phyloP scores from a whole-genome alignment of 2,329 filamentous ascomycete genomes.

The Westerdykella aurantiaca region DNA sequence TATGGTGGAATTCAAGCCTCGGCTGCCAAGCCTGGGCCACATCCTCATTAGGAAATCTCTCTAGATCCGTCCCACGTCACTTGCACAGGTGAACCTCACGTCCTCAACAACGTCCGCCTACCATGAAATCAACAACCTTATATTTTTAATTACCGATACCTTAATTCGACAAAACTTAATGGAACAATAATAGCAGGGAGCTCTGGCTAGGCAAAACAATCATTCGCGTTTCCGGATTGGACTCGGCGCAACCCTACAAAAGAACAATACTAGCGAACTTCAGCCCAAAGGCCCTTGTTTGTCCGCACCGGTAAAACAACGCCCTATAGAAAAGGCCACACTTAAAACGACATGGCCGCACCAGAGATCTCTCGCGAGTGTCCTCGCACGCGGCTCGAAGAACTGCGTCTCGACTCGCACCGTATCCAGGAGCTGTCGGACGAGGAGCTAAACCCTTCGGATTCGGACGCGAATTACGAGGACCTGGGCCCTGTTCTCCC shows the following conservation, averaged over 20 bases:
- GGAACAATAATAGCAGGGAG: constrained; percentile 2
- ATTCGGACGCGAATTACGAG: constrained; percentile 29
- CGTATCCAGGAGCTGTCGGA: constrained; percentile 37
- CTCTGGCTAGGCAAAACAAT: background rate
- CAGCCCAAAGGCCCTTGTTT: constrained; percentile 13
- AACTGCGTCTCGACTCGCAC: constrained; percentile 17
- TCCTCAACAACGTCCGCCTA: too few relatives aligned
- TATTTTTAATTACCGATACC: too few relatives aligned
- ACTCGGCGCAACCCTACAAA: too few relatives aligned
- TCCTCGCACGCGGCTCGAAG: constrained; percentile 23
- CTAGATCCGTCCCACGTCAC: too few relatives aligned
- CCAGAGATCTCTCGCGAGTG: constrained; percentile 13
- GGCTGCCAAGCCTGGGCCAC: constrained; percentile 13
- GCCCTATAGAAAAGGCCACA: constrained; percentile 3
- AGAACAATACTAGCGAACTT: constrained; percentile 14
- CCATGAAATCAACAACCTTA: too few relatives aligned
- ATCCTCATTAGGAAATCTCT: too few relatives aligned
- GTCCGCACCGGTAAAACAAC: constrained; percentile 8
- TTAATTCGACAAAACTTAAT: too few relatives aligned
- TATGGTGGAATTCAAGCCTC: constrained; percentile 1
- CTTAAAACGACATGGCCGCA: constrained; percentile 21
- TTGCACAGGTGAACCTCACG: too few relatives aligned
- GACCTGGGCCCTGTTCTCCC: constrained; percentile 28
- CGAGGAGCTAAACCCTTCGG: constrained; percentile 4
- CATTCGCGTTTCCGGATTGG: background rate